phyloP scores from a whole-genome alignment of 2,329 filamentous ascomycete species.

The Sporothrix curviconia region DNA sequence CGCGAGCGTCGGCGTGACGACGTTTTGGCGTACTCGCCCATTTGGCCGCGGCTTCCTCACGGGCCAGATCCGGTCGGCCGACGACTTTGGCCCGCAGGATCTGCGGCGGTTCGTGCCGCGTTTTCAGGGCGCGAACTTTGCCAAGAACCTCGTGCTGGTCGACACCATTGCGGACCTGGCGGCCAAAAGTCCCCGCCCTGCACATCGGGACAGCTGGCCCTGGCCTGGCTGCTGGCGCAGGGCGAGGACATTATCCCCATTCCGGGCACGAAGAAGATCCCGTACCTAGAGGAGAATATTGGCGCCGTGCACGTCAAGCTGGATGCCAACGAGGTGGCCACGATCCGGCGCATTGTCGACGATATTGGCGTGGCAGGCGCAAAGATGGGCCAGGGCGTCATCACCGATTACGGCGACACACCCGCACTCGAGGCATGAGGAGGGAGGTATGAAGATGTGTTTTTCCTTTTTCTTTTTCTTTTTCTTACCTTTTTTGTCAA shows the following conservation, averaged over 20 bases:
- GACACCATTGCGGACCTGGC: conserved; percentile 44
- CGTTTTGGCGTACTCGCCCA: conserved; percentile 53
- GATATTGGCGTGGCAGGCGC: conserved; percentile 19
- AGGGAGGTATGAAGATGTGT: not conserved
- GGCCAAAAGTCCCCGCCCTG: conserved; percentile 37
- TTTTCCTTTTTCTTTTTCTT: no score
- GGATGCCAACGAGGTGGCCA: conserved; percentile 29
- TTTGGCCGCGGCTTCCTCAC: conserved; percentile 54
- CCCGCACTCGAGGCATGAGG: not conserved
- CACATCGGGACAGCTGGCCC: conserved; percentile 50
- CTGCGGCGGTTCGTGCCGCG: conserved; percentile 41
- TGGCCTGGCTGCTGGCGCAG: conserved; percentile 59
- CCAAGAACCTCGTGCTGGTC: conserved; percentile 49
- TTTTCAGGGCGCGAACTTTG: conserved; percentile 46
- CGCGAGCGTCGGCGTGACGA: conserved; percentile 52
- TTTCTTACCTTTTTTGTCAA: no score
- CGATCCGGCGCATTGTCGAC: conserved; percentile 27
- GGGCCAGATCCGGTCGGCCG: conserved; percentile 38
- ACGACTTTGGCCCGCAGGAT: conserved; percentile 43
- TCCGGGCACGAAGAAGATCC: conserved; percentile 42
- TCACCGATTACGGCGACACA: conserved; percentile 18
- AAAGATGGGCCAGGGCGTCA: conserved; percentile 11
- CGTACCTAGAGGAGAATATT: conserved; percentile 42
- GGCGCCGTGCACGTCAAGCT: conserved; percentile 29
- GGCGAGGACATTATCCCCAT: conserved; percentile 56